Conservation (phyloP, 495 filamentous ascomycete species). For the Ascobolus immersus region DNA sequence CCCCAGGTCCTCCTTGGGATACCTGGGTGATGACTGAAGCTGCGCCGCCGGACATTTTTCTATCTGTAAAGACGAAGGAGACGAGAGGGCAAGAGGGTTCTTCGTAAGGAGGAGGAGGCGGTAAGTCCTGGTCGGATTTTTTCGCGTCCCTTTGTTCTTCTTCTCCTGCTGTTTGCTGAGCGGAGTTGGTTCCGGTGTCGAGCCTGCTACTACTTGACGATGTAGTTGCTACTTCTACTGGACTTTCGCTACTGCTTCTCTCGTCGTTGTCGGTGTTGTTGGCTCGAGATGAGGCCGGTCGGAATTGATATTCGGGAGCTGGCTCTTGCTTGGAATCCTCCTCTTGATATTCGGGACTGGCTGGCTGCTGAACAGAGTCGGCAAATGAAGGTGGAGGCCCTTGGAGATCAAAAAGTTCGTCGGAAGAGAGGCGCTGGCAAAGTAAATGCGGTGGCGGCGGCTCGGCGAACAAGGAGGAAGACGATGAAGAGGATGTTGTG, state of each 20-base stretch:
- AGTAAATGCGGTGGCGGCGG: neutral
- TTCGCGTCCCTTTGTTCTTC: neutral
- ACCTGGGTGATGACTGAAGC: slow-evolving; percentile 99
- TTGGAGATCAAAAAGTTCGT: no score
- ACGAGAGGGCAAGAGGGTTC: slow-evolving; percentile 80
- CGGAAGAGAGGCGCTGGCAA: no score
- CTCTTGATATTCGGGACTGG: no score
- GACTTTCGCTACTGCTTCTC: no score
- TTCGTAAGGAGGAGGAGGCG: slow-evolving; percentile 77
- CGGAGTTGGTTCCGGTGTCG: slow-evolving; percentile 9
- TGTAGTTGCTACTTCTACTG: neutral
- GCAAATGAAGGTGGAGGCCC: no score
- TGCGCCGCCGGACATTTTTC: slow-evolving; percentile 91
- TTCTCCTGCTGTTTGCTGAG: slow-evolving; percentile 15
- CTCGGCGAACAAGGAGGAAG: neutral
- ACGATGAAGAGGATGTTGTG: neutral
- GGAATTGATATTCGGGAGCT: slow-evolving; percentile 1
- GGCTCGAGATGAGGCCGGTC: slow-evolving; percentile 2
- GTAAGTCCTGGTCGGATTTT: slow-evolving; percentile 1
- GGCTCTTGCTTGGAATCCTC: no score
- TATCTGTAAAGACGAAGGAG: slow-evolving; percentile 87
- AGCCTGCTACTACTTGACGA: no score
- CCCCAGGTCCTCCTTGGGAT: slow-evolving; percentile 66
- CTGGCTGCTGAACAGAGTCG: no score
- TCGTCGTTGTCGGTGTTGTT: no score